Conservation (phyloP, 2,329 filamentous ascomycete genomes). For the Albophoma yamanashiensis region DNA sequence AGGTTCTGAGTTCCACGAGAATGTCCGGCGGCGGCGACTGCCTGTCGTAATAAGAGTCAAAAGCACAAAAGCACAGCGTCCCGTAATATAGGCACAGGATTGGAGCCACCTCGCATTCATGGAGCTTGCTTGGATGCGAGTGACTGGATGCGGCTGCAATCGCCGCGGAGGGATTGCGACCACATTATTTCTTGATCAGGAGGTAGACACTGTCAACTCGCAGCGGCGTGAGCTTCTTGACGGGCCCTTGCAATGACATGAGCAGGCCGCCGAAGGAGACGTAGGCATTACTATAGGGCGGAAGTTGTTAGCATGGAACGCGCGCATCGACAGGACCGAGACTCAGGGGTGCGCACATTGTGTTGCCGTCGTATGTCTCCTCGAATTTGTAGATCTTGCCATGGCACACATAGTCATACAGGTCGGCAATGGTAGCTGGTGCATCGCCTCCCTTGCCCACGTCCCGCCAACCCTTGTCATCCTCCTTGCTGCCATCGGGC, state of each 20-base stretch:
- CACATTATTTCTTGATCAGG: slow-evolving; percentile 63
- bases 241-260: slow-evolving; percentile 84
- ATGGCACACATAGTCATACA: slow-evolving; percentile 81
- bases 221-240: slow-evolving; percentile 87
- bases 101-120: background rate
- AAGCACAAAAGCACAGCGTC: background rate
- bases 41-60: background rate
- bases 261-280: slow-evolving; percentile 88
- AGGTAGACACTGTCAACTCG: slow-evolving; percentile 92
- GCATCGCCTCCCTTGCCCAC: slow-evolving; percentile 41
- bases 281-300: slow-evolving; percentile 65
- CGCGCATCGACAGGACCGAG: background rate
- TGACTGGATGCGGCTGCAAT: background rate
- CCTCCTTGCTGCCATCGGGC: slow-evolving; percentile 74
- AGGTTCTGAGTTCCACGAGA: background rate
- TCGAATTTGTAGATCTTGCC: slow-evolving; percentile 86
- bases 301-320: background rate
- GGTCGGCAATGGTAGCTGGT: slow-evolving; percentile 58
- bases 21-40: background rate
- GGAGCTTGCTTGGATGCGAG: background rate
- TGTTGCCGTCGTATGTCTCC: slow-evolving; percentile 67
- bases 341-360: slow-evolving; percentile 48
- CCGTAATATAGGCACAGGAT: background rate
- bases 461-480: slow-evolving; percentile 74
- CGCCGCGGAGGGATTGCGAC: background rate